A percentile compares a stretch with the other conserved stretches of the same genome.
These are phyloP conservation scores for Breynia disticha DNA, from an alignment of 441 rosid species.

Conservation along the genomic window DNA sequence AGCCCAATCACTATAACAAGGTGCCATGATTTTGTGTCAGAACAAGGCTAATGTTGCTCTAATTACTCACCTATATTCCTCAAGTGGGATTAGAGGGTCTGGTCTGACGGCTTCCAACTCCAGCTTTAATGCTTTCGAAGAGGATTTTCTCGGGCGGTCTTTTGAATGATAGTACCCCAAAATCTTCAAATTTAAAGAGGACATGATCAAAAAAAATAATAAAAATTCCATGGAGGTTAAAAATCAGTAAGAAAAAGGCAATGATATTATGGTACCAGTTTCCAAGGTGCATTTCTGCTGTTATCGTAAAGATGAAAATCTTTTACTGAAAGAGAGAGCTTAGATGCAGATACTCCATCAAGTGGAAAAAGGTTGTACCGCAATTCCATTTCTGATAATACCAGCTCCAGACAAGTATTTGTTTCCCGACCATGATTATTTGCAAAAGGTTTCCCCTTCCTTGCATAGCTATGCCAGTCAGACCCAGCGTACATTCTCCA, in stretches of 20 bases:
- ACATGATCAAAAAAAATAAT: slow-evolving; percentile 1
- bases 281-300: slow-evolving; percentile 79
- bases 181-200: slow-evolving; percentile 41
- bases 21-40: no score
- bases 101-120: slow-evolving; percentile 90
- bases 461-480: slow-evolving; percentile 55
- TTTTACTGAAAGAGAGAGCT: slow-evolving; percentile 57
- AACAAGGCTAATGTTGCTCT: no score
- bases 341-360: slow-evolving; percentile 59
- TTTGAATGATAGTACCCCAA: slow-evolving; percentile 71
- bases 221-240: slow-evolving; percentile 3
- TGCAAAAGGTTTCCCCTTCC: slow-evolving; percentile 21
- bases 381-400: slow-evolving; percentile 51
- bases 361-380: slow-evolving; percentile 57
- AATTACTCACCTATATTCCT: slow-evolving; percentile 68
- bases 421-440: slow-evolving; percentile 47
- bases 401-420: slow-evolving; percentile 59
- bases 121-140: slow-evolving; percentile 76
- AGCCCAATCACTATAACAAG: no score
- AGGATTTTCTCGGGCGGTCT: slow-evolving; percentile 84
- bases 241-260: slow-evolving; percentile 3
- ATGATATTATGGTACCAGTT: slow-evolving; percentile 44
- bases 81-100: slow-evolving; percentile 79
- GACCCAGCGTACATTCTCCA: slow-evolving; percentile 90
- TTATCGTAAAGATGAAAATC: slow-evolving; percentile 71